These are phyloP conservation scores for Mycena kentingensis DNA, from an alignment of 768 basidiomycete genomes.

Conservation along the genomic window DNA sequence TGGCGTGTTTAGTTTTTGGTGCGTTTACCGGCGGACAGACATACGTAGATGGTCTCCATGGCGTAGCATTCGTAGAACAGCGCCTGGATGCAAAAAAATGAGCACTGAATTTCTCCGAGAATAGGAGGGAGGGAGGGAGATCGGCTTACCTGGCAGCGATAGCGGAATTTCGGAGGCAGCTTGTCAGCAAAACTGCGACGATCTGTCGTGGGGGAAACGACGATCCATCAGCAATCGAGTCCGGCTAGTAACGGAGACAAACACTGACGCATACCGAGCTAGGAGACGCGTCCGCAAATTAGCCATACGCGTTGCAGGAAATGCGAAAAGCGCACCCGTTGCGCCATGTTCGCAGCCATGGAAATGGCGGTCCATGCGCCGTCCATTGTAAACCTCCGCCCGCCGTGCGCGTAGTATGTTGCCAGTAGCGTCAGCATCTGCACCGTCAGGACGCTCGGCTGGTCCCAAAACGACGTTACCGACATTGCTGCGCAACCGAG, in stretches of 20 bases:
- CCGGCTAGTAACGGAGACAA: too few relatives aligned
- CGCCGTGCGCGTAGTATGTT: constrained; percentile 43
- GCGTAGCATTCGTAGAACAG: constrained; percentile 52
- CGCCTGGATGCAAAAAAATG: constrained; percentile 13
- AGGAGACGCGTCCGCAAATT: not conserved
- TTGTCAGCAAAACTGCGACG: constrained; percentile 24
- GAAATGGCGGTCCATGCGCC: constrained; percentile 38
- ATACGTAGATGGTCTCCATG: constrained; percentile 44
- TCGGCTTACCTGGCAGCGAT: constrained; percentile 7
- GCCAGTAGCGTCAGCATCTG: constrained; percentile 39
- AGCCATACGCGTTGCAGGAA: not conserved
- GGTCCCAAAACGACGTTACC: constrained; percentile 39
- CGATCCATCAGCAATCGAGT: not conserved
- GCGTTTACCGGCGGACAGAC: too few relatives aligned
- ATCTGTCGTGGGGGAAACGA: constrained; percentile 8
- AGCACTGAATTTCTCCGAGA: constrained; percentile 30
- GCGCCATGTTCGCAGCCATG: constrained; percentile 36
- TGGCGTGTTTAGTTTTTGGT: too few relatives aligned
- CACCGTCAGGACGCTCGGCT: constrained; percentile 41
- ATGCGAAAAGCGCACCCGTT: constrained; percentile 24
- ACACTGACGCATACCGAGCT: constrained; percentile 19
- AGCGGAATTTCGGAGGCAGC: constrained; percentile 30
- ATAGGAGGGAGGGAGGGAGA: not conserved
- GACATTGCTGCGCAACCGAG: constrained; percentile 44
- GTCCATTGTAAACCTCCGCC: constrained; percentile 31